These are phyloP conservation scores for Pisolithus microcarpus DNA, from an alignment of 768 basidiomycete genomes.

Conservation along the genomic window DNA sequence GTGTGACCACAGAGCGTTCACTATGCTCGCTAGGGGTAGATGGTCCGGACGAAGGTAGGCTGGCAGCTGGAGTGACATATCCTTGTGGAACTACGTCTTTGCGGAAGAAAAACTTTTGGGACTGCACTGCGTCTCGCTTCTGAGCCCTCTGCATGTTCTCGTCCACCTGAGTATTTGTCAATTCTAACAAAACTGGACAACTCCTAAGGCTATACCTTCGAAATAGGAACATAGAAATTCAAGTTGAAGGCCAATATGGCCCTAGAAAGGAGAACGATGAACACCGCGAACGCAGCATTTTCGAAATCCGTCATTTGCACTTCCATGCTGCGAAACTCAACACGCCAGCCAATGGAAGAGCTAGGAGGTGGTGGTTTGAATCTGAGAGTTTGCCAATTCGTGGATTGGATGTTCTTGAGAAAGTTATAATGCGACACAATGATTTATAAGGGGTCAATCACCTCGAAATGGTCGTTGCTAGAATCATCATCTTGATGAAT, in stretches of 20 bases:
- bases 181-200: background rate
- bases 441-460: conserved; percentile 22
- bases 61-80: conserved; percentile 29
- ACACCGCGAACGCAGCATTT: conserved; percentile 94
- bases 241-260: conserved; percentile 88
- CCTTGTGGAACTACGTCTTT: conserved; percentile 70
- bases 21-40: conserved; percentile 31
- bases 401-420: conserved; percentile 90
- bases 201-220: conserved; percentile 41
- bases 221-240: conserved; percentile 96
- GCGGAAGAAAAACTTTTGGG: conserved; percentile 85
- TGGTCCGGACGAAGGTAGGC: conserved; percentile 35
- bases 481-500: conserved; percentile 83
- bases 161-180: conserved; percentile 61
- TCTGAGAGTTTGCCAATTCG: conserved; percentile 98
- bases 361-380: conserved; percentile 97
- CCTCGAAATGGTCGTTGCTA: conserved; percentile 96
- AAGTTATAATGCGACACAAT: background rate
- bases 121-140: conserved; percentile 62
- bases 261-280: conserved; percentile 88
- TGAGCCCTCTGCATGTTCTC: conserved; percentile 95
- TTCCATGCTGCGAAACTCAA: conserved; percentile 98
- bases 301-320: conserved; percentile 99
- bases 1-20: conserved; percentile 26
- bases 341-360: conserved; percentile 93